These are phyloP conservation scores for Cyberlindnera euphorbiiphila DNA, from an alignment of 805 yeast species.

Conservation along the genomic window DNA sequence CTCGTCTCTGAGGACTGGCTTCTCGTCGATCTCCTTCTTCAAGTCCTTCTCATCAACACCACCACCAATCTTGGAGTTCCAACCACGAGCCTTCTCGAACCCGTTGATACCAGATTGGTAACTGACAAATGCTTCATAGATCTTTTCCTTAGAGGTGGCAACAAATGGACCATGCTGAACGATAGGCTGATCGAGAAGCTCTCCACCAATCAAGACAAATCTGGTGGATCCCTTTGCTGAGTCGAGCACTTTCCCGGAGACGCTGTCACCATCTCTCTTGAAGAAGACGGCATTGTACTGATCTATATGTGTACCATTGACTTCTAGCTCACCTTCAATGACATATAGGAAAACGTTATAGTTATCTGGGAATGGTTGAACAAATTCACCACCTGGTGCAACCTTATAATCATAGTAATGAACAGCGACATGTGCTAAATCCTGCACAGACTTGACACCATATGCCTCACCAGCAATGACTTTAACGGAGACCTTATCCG, in stretches of 20 bases:
- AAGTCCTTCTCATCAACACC: slow-evolving; percentile 33
- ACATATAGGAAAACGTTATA: slow-evolving; percentile 71
- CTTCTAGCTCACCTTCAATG: slow-evolving; percentile 52
- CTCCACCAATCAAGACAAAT: slow-evolving; percentile 74
- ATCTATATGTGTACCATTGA: slow-evolving; percentile 41
- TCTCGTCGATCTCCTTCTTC: slow-evolving; percentile 1
- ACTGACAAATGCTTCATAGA: slow-evolving; percentile 66
- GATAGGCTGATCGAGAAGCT: slow-evolving; percentile 65
- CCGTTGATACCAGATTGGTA: slow-evolving; percentile 69
- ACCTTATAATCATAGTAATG: slow-evolving; percentile 65
- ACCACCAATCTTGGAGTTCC: slow-evolving; percentile 43
- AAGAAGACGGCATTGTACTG: slow-evolving; percentile 57
- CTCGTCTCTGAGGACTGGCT: slow-evolving; percentile 16
- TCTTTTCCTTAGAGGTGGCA: slow-evolving; percentile 61
- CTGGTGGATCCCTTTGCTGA: slow-evolving; percentile 43
- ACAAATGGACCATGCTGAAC: slow-evolving; percentile 94
- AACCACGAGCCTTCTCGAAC: slow-evolving; percentile 59
- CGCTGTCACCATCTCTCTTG: slow-evolving; percentile 61
- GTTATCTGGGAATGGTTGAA: slow-evolving; percentile 53
- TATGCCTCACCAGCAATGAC: slow-evolving; percentile 77
- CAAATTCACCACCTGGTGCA: slow-evolving; percentile 59
- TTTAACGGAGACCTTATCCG: slow-evolving; percentile 59
- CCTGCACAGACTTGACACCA: slow-evolving; percentile 70
- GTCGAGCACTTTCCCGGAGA: slow-evolving; percentile 51
- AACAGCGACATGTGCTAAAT: slow-evolving; percentile 79